A percentile compares a stretch with the other conserved stretches of the same genome.
phyloP scores from a whole-genome alignment of 768 basidiomycete genomes.

The Mycena vitilis region DNA sequence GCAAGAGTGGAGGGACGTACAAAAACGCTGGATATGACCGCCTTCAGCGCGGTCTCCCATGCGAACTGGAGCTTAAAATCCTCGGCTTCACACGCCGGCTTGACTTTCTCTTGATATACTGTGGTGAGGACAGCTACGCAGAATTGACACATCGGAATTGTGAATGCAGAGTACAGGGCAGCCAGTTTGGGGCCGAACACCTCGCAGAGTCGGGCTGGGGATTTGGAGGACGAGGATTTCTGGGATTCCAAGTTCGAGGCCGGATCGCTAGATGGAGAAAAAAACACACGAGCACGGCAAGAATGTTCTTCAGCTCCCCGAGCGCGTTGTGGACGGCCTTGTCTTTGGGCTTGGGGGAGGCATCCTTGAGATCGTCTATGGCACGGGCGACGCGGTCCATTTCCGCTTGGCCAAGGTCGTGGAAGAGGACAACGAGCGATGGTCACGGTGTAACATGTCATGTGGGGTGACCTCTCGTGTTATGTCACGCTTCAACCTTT shows the following conservation, averaged over 20 bases:
- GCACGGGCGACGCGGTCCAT: slow-evolving; percentile 13
- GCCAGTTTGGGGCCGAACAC: slow-evolving; percentile 7
- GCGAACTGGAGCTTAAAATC: background rate
- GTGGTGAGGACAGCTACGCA: slow-evolving; percentile 23
- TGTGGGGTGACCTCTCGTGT: slow-evolving; percentile 3
- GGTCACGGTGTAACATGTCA: background rate
- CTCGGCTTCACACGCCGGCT: background rate
- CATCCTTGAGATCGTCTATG: slow-evolving; percentile 21
- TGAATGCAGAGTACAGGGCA: slow-evolving; percentile 20
- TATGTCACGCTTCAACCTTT: background rate
- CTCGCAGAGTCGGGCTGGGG: background rate
- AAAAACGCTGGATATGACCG: slow-evolving; percentile 25
- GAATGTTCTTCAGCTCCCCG: slow-evolving; percentile 1
- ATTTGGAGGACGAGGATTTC: slow-evolving; percentile 13
- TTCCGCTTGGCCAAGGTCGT: background rate
- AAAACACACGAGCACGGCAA: slow-evolving; percentile 12
- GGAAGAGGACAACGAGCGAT: background rate
- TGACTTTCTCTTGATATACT: slow-evolving; percentile 27
- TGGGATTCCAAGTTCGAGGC: background rate
- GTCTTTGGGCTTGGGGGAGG: slow-evolving; percentile 11
- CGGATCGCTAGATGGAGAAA: background rate
- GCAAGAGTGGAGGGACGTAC: slow-evolving; percentile 8
- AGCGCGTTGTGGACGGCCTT: background rate
- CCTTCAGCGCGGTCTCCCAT: slow-evolving; percentile 33
- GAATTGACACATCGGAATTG: slow-evolving; percentile 15